Evolutionary conservation across 2,329 filamentous ascomycete genomes (phyloP).

Genomic region (Trichoderma sp.): DNA sequence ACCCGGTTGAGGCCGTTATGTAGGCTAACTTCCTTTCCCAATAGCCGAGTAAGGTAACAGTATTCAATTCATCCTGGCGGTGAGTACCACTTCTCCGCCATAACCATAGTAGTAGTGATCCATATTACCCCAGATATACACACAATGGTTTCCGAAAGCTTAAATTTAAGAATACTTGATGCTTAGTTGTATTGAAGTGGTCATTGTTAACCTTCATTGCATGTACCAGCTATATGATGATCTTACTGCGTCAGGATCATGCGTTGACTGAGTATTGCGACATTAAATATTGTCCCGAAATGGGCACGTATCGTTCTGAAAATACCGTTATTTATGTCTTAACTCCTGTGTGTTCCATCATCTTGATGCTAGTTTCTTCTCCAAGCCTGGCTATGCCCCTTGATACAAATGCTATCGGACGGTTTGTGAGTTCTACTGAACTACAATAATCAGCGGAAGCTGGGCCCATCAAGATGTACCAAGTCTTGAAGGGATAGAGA

Average conservation of each 20-base stretch:
- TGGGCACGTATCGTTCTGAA: neutral
- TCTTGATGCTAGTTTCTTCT: neutral
- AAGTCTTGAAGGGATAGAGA: neutral
- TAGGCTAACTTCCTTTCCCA: neutral
- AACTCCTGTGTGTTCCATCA: neutral
- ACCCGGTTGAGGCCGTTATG: neutral
- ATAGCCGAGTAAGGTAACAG: neutral
- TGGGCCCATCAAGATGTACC: too few species aligned
- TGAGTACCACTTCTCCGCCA: neutral
- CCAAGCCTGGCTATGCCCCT: neutral
- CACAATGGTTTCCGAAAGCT: neutral
- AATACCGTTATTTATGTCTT: too few species aligned
- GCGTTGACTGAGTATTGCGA: neutral
- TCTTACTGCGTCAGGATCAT: neutral
- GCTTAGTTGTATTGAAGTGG: neutral
- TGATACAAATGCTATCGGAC: neutral
- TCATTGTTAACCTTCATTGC: neutral
- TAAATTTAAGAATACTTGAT: neutral
- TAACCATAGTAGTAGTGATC: neutral
- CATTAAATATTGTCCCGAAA: neutral
- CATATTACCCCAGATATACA: neutral
- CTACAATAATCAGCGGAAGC: neutral
- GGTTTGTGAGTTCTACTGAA: neutral
- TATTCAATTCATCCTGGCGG: neutral
- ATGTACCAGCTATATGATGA: neutral